Evolutionary conservation across 345 rosid genomes (phyloP), one percentile per base, ranked within the genome.

Genomic region (Lepidium africanum): DNA sequence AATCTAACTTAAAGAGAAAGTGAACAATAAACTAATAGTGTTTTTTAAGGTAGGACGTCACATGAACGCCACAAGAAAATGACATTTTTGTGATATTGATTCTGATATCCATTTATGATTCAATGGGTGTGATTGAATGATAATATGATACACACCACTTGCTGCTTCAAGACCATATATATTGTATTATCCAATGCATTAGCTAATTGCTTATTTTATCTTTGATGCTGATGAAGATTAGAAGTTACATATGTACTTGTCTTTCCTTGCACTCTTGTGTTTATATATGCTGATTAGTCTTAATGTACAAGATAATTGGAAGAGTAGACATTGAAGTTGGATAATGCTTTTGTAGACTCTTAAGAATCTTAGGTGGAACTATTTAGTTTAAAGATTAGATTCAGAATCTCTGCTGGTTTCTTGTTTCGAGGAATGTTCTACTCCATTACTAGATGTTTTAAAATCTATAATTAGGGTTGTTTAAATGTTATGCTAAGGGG

Each of bases 311-410:
- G 78, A 60, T 54, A 38, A 53, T 74, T 66, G 47, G 49, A 61
- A 66, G 56, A 11, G 55, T 42, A 66, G 77, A 59, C 72, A 68
- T 59, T 23, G 76, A 45, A 61, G 59, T 39, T 51, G 17, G 10
- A 40, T 21, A 51, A 33, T 71, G 23, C 11, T 64, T 64, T 64
- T 70, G 65, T 72, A 72, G 57, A 5, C 72, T 51, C 72, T 30
- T 39, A 73, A 59, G 72, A 73, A 66, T 66, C 72, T 50, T 33
- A 66, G 77, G 72, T 73, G 50, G 35, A 51, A 59, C 77, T 72
- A 71, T 65, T 65, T 57, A 21, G 46, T 72, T 72, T 80, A 88
- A 88, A 81, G 67, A 87, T 78, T 85, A 77, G 95, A 84, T 82
- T 73, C 72, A 58, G 83, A 84, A 81, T 79, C 69, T 25, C 3